phyloP scores from a whole-genome alignment of 768 basidiomycete genomes.

The Rhodosporidiobolus sp. region DNA sequence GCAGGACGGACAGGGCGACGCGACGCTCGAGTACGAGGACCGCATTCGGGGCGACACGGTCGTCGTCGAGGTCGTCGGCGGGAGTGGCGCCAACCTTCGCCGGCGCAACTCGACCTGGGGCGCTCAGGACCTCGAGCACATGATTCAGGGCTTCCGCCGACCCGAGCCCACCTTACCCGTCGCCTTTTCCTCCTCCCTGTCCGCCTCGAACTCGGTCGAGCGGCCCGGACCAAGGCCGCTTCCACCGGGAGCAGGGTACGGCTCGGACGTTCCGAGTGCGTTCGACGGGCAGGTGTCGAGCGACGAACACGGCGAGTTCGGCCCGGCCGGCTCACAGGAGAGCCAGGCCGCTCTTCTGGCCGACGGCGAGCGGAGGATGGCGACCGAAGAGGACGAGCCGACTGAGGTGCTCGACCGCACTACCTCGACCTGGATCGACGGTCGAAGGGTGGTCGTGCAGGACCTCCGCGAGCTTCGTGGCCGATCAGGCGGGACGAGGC shows the following conservation, averaged over 20 bases:
- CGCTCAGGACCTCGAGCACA: not conserved
- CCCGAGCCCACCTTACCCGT: not conserved
- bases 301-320: conserved; percentile 5
- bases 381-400: not conserved
- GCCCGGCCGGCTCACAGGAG: conserved; percentile 1
- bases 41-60: not conserved
- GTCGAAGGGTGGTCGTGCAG: conserved; percentile 17
- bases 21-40: not conserved
- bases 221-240: not conserved
- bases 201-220: not conserved
- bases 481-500: conserved; percentile 19
- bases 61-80: not conserved
- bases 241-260: not conserved
- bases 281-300: not conserved
- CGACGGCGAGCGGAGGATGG: conserved; percentile 4
- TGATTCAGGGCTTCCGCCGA: not conserved
- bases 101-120: not conserved
- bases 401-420: not conserved
- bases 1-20: not conserved
- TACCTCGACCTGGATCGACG: conserved; percentile 15
- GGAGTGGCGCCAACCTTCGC: not conserved
- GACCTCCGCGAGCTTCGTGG: conserved; percentile 14
- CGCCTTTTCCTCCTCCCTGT: not conserved
- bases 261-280: not conserved
- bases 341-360: conserved; percentile 7